A percentile compares a stretch with the other conserved stretches of the same genome.
Conservation (phyloP, 768 basidiomycete genomes). For the Agrocybe chaxingu region DNA sequence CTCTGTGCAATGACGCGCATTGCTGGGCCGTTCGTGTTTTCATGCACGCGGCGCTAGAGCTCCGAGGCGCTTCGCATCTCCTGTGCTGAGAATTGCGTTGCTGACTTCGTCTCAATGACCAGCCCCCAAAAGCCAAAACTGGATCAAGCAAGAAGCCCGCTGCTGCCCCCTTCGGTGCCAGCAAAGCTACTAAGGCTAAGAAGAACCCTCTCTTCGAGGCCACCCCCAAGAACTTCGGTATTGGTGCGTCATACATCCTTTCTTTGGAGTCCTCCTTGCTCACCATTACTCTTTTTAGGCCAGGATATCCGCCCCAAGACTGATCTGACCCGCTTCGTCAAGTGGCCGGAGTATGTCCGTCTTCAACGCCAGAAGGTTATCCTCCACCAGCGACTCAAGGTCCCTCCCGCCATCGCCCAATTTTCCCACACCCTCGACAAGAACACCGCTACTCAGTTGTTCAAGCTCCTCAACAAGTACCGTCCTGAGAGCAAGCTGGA, state of each 20-base stretch:
- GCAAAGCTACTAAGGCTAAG: conserved; percentile 68
- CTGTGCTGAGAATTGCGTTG: conserved; percentile 27
- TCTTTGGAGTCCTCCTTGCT: neutral
- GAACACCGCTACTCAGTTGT: conserved; percentile 97
- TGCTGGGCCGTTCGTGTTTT: conserved; percentile 22
- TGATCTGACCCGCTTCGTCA: conserved; percentile 96
- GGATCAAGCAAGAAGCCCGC: conserved; percentile 83
- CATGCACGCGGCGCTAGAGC: conserved; percentile 36
- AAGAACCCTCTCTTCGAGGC: conserved; percentile 98
- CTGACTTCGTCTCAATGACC: conserved; percentile 88
- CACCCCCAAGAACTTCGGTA: conserved; percentile 88
- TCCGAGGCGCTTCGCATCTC: conserved; percentile 44
- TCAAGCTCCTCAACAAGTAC: conserved; percentile 98
- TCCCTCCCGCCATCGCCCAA: conserved; percentile 96
- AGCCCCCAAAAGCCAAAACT: conserved; percentile 75
- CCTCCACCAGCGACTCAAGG: conserved; percentile 95
- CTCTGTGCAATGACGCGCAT: conserved; percentile 15
- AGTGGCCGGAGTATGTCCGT: conserved; percentile 98
- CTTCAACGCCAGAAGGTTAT: conserved; percentile 99
- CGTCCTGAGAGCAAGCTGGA: conserved; percentile 93
- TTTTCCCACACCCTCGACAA: conserved; percentile 98
- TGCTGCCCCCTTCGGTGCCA: conserved; percentile 76
- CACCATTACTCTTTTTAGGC: conserved; percentile 43
- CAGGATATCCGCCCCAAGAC: conserved; percentile 88
- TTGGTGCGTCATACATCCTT: conserved; percentile 55